Conservation (phyloP, 768 basidiomycete genomes). For the Epithele typhae region DNA sequence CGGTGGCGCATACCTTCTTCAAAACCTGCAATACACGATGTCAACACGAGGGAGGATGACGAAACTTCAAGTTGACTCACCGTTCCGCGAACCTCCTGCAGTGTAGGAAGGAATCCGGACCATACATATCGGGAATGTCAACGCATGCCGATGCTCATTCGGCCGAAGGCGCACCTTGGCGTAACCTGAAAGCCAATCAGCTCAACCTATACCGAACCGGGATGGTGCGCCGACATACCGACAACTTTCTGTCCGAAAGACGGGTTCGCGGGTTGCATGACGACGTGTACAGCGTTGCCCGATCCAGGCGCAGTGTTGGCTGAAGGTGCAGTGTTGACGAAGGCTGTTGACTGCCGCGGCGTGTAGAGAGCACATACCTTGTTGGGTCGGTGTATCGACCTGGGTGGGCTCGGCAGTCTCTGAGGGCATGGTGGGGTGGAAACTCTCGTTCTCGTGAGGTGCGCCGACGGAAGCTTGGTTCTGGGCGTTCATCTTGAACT, state of each 20-base stretch:
- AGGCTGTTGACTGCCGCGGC: neutral
- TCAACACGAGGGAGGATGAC: too few species aligned
- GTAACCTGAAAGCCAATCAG: neutral
- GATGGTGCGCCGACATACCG: neutral
- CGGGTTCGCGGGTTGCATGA: slow-evolving; percentile 5
- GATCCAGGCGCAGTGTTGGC: slow-evolving; percentile 9
- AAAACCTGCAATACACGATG: neutral
- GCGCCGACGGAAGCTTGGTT: too few species aligned
- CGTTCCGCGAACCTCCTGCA: slow-evolving; percentile 13
- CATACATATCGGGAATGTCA: too few species aligned
- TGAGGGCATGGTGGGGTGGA: slow-evolving; percentile 2
- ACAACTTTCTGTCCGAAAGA: slow-evolving; percentile 11
- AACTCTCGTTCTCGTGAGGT: too few species aligned
- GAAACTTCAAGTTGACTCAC: neutral
- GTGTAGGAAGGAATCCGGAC: too few species aligned
- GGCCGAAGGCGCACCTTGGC: too few species aligned
- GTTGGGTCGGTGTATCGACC: slow-evolving; percentile 8
- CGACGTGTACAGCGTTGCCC: slow-evolving; percentile 3
- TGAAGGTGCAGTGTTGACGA: neutral
- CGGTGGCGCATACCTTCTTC: neutral
- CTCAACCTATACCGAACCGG: too few species aligned
- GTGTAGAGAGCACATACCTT: neutral
- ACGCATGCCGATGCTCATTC: too few species aligned
- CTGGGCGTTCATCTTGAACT: too few species aligned
- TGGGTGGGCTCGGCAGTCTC: slow-evolving; percentile 3